Conservation (phyloP, 1,139 yeast species). For the Candida buenavistaensis region DNA sequence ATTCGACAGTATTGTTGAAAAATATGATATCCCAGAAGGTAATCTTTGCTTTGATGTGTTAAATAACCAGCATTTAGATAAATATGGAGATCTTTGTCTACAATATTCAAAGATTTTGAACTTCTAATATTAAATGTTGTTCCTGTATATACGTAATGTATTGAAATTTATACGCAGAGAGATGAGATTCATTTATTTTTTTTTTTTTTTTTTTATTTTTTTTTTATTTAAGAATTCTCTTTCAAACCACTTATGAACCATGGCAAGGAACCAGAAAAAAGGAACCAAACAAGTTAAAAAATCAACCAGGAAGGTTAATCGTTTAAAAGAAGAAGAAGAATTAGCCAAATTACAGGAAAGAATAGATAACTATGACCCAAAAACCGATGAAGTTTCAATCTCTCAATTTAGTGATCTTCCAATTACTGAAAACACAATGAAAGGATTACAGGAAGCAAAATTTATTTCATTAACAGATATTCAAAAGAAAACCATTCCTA, state of each 20-base stretch:
- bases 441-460: constrained; percentile 72
- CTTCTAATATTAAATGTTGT: neutral
- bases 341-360: constrained; percentile 45
- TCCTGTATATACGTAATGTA: neutral
- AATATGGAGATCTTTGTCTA: constrained; percentile 44
- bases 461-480: constrained; percentile 82
- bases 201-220: constrained; percentile 1
- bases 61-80: constrained; percentile 27
- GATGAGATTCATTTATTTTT: constrained; percentile 6
- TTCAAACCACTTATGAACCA: no score
- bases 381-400: constrained; percentile 25
- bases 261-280: constrained; percentile 14
- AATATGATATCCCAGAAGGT: constrained; percentile 44
- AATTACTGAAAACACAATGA: constrained; percentile 59
- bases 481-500: constrained; percentile 77
- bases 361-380: constrained; percentile 53
- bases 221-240: no score
- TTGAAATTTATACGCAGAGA: constrained; percentile 2
- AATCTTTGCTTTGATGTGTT: constrained; percentile 36
- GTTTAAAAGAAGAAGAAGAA: constrained; percentile 44
- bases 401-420: constrained; percentile 71
- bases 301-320: constrained; percentile 21
- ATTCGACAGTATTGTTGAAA: constrained; percentile 30
- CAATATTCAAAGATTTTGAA: constrained; percentile 44
- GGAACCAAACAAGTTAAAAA: constrained; percentile 16